phyloP scores from a whole-genome alignment of 2,329 filamentous ascomycete species.

The Pestalotiopsis fici region DNA sequence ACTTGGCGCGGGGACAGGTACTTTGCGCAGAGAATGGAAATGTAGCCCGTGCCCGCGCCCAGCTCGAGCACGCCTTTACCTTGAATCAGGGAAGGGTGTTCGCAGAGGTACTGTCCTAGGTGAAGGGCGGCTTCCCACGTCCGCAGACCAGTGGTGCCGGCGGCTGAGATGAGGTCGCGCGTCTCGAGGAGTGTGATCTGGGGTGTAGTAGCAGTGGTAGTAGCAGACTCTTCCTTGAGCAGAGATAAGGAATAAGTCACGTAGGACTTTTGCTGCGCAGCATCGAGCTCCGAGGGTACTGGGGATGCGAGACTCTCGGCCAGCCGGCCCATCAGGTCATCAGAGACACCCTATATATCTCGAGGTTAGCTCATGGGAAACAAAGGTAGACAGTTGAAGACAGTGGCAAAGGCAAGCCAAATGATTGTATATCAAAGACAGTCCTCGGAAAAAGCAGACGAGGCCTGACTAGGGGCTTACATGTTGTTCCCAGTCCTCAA shows the following conservation, averaged over 20 bases:
- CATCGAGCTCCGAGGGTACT: slow-evolving; percentile 62
- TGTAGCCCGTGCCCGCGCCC: slow-evolving; percentile 75
- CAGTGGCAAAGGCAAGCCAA: no score
- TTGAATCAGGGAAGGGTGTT: slow-evolving; percentile 43
- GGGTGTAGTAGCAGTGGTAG: slow-evolving; percentile 7
- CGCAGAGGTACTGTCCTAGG: slow-evolving; percentile 67
- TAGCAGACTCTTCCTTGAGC: slow-evolving; percentile 16
- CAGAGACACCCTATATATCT: slow-evolving; percentile 72
- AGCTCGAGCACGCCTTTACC: slow-evolving; percentile 68
- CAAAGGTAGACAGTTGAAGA: no score
- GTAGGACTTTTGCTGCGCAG: slow-evolving; percentile 71
- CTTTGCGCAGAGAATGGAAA: slow-evolving; percentile 74
- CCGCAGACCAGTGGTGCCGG: slow-evolving; percentile 73
- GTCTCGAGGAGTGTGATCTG: slow-evolving; percentile 69
- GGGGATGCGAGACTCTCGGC: slow-evolving; percentile 64
- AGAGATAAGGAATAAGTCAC: slow-evolving; percentile 67
- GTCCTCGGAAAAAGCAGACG: no score
- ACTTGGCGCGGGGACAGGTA: slow-evolving; percentile 60
- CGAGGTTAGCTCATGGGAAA: slow-evolving; percentile 7
- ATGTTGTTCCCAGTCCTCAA: slow-evolving; percentile 83
- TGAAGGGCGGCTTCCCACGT: slow-evolving; percentile 83
- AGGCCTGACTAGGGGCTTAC: slow-evolving; percentile 53
- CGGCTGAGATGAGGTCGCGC: slow-evolving; percentile 66
- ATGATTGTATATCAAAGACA: no score
- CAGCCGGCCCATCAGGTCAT: slow-evolving; percentile 73